Base-by-base conservation (phyloP, 225 moss, liverwort and hornwort genomes). In the Sphagnum tenellum region DNA sequence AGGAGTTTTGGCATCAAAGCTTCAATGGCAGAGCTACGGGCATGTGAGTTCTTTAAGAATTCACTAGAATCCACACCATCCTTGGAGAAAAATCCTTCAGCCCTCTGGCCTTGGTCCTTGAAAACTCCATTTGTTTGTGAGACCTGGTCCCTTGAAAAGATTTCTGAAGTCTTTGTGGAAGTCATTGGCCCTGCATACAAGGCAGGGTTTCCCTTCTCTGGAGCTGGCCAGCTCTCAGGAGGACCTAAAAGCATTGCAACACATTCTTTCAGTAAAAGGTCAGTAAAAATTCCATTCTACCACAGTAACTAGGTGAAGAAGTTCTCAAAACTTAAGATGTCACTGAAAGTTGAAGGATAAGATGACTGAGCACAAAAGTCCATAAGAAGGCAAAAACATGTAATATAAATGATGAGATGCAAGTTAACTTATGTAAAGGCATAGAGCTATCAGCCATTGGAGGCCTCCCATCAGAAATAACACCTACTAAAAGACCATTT, bases 21-120 rank as follows among this genome's bases (percentile, higher is more conserved):
- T 79, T 98, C 98, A 46, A 98, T 93, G 58, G 90, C 98, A 49
- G 98, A 93, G 64, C 98, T 93, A 71, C 90, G 90, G 74, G 90
- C 98, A 63, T 98, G 93, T 4, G 98, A 93, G 29, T 29, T 29
- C 62, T 93, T 98, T 47, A 93, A 93, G 50, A 93, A 93, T 75
- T 98, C 98, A 14, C 98, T 93, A 2, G 98, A 93, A 74, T 93
- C 79, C 64, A 90, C 93, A 66, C 93, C 98, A 74, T 84, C 90
- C 60, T 90, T 93, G 66, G 98, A 90, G 13, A 98, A 92, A 65
- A 89, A 98, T 10, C 98, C 98, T 76, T 90, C 88, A 46, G 93
- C 93, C 64, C 98, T 73, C 72, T 98, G 90, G 67, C 81, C 87
- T 69, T 93, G 93, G 68, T 98, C 98, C 62, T 98, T 93, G 4